These are phyloP conservation scores for Trichophyton mentagrophytes DNA, from an alignment of 2,329 filamentous ascomycete genomes.

Conservation along the genomic window DNA sequence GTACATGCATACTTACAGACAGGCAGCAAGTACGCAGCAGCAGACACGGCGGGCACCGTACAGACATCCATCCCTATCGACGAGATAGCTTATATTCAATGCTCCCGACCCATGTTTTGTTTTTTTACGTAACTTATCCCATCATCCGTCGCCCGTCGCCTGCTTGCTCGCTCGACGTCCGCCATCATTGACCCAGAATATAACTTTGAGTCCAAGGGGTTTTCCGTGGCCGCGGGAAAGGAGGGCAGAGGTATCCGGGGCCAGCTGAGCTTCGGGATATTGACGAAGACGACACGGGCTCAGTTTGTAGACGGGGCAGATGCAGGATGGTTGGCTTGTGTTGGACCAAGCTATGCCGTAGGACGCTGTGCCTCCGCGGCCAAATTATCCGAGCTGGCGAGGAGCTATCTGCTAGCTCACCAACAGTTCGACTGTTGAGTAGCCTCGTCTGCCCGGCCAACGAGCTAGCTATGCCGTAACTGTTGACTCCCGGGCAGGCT, in stretches of 20 bases:
- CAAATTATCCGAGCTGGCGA: neutral
- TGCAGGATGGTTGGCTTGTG: neutral
- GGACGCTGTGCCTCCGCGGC: neutral
- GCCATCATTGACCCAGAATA: neutral
- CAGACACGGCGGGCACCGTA: too few species aligned
- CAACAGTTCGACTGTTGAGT: neutral
- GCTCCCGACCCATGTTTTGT: neutral
- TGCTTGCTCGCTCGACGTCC: neutral
- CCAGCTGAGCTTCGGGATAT: neutral
- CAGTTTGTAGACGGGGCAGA: neutral
- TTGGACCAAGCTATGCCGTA: neutral
- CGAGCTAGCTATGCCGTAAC: neutral
- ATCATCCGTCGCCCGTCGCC: neutral
- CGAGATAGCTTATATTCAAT: neutral
- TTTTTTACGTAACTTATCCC: slow-evolving; percentile 2
- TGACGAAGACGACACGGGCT: neutral
- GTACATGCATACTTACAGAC: neutral
- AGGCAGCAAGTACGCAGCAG: too few species aligned
- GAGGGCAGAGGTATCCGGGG: neutral
- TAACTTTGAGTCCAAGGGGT: neutral
- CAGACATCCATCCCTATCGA: too few species aligned
- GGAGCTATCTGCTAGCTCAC: slow-evolving; percentile 1
- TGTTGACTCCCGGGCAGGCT: neutral
- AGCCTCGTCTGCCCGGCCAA: neutral
- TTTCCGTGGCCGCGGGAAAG: neutral